Percentiles rank a stretch among this genome's conserved stretches.
These are phyloP conservation scores for Cyclocybe aegerita DNA, from an alignment of 768 basidiomycete genomes.

Conservation along the genomic window DNA sequence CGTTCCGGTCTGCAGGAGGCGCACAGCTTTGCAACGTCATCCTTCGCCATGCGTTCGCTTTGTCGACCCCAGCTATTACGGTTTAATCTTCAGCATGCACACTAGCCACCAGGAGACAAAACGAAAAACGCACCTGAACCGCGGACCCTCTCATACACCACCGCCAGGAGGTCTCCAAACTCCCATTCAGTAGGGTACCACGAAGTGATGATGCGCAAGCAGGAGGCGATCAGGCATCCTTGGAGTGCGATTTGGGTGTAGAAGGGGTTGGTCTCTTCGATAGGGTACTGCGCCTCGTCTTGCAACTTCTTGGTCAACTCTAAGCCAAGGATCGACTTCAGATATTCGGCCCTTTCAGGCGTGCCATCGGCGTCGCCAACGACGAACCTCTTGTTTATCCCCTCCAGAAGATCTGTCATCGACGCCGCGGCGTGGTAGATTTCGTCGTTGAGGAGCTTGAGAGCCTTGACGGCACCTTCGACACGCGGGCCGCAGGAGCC, in stretches of 20 bases:
- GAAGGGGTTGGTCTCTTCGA: constrained; percentile 29
- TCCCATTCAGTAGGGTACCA: constrained; percentile 45
- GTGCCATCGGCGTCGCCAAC: constrained; percentile 13
- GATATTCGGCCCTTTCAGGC: constrained; percentile 21
- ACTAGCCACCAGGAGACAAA: constrained; percentile 1
- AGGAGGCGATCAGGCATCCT: constrained; percentile 37
- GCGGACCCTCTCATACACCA: constrained; percentile 34
- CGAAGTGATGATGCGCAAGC: constrained; percentile 37
- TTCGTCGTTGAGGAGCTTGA: constrained; percentile 36
- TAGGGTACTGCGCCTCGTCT: constrained; percentile 17
- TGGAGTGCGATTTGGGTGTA: constrained; percentile 39
- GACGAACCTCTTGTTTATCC: constrained; percentile 23
- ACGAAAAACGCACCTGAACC: constrained; percentile 28
- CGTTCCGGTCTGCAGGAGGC: constrained; percentile 20
- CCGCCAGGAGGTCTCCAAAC: constrained; percentile 36
- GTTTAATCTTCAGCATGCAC: background rate
- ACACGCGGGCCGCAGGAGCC: constrained; percentile 7
- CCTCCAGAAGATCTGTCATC: constrained; percentile 36
- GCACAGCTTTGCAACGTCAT: constrained; percentile 21
- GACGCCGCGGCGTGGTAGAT: constrained; percentile 40
- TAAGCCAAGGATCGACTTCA: constrained; percentile 31
- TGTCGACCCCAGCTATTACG: constrained; percentile 21
- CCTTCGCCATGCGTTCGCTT: constrained; percentile 23
- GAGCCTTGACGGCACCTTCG: constrained; percentile 20
- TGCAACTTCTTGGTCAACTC: constrained; percentile 29